Evolutionary conservation across 1,284 basidiomycete species (phyloP).

Genomic region (Marasmius oreades): DNA sequence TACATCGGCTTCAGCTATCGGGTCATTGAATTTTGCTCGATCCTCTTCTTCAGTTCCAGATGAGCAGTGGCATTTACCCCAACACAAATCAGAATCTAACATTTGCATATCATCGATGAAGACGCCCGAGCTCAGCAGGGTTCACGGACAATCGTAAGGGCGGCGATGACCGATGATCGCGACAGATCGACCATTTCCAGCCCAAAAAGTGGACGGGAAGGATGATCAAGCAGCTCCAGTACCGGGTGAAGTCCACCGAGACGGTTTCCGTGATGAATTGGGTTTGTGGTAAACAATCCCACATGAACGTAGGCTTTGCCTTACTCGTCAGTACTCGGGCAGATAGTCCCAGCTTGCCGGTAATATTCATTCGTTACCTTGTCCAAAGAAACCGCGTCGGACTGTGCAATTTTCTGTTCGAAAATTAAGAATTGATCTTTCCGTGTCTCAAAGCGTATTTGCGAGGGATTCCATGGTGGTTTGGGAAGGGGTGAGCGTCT

Average conservation of each 20-base stretch:
- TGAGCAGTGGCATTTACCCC: constrained; percentile 26
- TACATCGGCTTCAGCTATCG: constrained; percentile 25
- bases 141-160: constrained; percentile 21
- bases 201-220: constrained; percentile 21
- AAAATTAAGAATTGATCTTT: background rate
- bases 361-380: constrained; percentile 8
- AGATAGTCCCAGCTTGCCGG: constrained; percentile 12
- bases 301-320: constrained; percentile 20
- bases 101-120: constrained; percentile 21
- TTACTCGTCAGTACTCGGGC: constrained; percentile 11
- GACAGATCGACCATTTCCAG: constrained; percentile 27
- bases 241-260: constrained; percentile 18
- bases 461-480: constrained; percentile 5
- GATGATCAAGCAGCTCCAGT: constrained; percentile 5
- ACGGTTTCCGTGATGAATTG: constrained; percentile 14
- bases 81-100: constrained; percentile 23
- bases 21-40: constrained; percentile 14
- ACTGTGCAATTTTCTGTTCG: constrained; percentile 1
- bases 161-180: constrained; percentile 27
- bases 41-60: constrained; percentile 23
- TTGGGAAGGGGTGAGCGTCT: constrained; percentile 3
- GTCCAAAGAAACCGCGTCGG: constrained; percentile 2
- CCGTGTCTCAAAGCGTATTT: background rate
- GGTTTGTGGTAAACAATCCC: constrained; percentile 20
- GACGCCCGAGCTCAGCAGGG: constrained; percentile 26